Evolutionary conservation across 495 filamentous ascomycete genomes (phyloP), one percentile per base, ranked within the genome.

Genomic region (Penicillium canariense): DNA sequence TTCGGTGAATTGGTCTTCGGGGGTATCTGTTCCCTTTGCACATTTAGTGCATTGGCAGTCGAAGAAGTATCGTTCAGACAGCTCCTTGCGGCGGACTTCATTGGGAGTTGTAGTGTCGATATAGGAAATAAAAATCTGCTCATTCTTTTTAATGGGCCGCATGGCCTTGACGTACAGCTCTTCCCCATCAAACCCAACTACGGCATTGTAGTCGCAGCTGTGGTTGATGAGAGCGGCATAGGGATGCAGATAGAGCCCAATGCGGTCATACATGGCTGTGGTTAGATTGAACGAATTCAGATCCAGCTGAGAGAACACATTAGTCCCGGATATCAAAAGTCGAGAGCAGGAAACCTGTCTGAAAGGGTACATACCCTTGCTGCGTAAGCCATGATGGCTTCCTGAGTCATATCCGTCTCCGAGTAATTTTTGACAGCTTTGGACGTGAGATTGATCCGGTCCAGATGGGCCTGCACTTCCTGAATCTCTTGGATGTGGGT

Each of bases 121-220:
- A 62, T 92, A 92, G 20, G 82, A 82, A 56, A 89, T 82, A 48
- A 80, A 81, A 35, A 91, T 71, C 65, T 92, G 86, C 12, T 82
- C 76, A 54, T 77, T 76, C 22, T 77, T 69, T 5, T 73, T 58
- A 51, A 86, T 83, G 15, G 68, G 65, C 2, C 63, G 53, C 15
- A 80, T 58, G 17, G 79, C 78, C 47, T 77, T 77, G 46, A 81
- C 44, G 36, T 59, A 75, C 15, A 79, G 57, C 5, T 70, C 62
- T 27, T 66, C 60, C 68, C 78, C 81, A 47, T 87, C 82, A 59
- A 88, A 86, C 12, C 81, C 76, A 28, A 87, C 74, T 12, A 80
- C 73, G n/a, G 82, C 76, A 54, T 88, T 91, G 26, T 84, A 84
- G 31, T 78, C 73, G 68, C 88, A 90, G 47, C 81, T 86, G 69